Evolutionary conservation across 164 flowering plant species (phyloP).

Genomic region (Aristolochia contorta): DNA sequence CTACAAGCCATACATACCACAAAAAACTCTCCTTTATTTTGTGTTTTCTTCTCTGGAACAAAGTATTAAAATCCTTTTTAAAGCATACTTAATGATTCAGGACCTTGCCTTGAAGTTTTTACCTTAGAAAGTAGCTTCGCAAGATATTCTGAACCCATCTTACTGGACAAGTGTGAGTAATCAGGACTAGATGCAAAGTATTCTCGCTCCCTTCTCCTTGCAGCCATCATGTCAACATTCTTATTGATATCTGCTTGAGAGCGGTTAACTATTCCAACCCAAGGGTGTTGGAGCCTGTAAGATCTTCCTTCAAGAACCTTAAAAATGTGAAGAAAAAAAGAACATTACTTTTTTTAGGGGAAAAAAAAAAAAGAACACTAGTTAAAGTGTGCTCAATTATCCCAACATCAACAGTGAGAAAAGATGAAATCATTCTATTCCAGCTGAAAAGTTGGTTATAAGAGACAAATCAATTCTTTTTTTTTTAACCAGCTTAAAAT

Average conservation of each 20-base stretch:
- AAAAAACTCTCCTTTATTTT: too few species aligned
- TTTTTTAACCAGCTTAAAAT: neutral
- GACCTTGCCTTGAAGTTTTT: neutral
- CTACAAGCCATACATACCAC: slow-evolving; percentile 19
- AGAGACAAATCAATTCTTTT: too few species aligned
- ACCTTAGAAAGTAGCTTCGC: slow-evolving; percentile 84
- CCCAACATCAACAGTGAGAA: too few species aligned
- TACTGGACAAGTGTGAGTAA: slow-evolving; percentile 53
- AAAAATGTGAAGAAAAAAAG: slow-evolving; percentile 2
- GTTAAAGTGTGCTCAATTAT: too few species aligned
- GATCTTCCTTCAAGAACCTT: slow-evolving; percentile 80
- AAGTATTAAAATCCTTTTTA: too few species aligned
- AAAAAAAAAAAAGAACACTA: too few species aligned
- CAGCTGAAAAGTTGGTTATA: too few species aligned
- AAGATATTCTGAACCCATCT: slow-evolving; percentile 86
- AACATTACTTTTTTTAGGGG: neutral
- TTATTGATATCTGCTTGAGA: slow-evolving; percentile 85
- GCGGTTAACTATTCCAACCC: slow-evolving; percentile 91
- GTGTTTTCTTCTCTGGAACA: too few species aligned
- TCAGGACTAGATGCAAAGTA: slow-evolving; percentile 61
- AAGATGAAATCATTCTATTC: too few species aligned
- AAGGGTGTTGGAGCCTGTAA: slow-evolving; percentile 64
- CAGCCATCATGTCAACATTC: slow-evolving; percentile 86
- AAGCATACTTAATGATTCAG: too few species aligned
- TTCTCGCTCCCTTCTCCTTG: slow-evolving; percentile 69